Evolutionary conservation across 2,329 filamentous ascomycete genomes (phyloP).

Genomic region (Chaetomium olivaceum): DNA sequence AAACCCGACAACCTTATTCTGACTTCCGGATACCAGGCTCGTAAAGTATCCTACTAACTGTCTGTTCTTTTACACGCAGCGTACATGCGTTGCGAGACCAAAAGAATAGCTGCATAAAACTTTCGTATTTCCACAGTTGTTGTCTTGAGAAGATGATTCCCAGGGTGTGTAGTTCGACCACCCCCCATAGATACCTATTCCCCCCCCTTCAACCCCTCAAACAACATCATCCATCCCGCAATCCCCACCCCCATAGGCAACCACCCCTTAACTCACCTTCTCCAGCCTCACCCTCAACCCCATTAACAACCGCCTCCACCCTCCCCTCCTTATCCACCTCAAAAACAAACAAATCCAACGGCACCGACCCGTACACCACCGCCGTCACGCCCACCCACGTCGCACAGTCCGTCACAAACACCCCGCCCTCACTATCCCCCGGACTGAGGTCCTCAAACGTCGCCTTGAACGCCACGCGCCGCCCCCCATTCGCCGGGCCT

Average conservation of each 20-base stretch:
- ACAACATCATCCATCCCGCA: background rate
- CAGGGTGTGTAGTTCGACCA: too few relatives aligned
- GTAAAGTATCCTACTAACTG: too few relatives aligned
- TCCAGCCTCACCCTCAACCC: slow-evolving; percentile 33
- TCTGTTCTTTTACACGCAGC: too few relatives aligned
- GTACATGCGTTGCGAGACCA: too few relatives aligned
- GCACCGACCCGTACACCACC: slow-evolving; percentile 31
- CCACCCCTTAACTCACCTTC: slow-evolving; percentile 20
- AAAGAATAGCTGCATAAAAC: too few relatives aligned
- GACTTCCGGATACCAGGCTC: too few relatives aligned
- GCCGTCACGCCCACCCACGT: slow-evolving; percentile 33
- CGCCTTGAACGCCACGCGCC: slow-evolving; percentile 39
- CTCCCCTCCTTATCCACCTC: slow-evolving; percentile 30
- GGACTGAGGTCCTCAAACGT: slow-evolving; percentile 37
- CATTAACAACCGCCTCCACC: slow-evolving; percentile 32
- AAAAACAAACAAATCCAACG: slow-evolving; percentile 36
- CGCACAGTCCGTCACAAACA: slow-evolving; percentile 31
- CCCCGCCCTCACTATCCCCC: slow-evolving; percentile 5
- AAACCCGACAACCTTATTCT: too few relatives aligned
- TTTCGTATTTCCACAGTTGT: too few relatives aligned
- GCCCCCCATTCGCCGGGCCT: slow-evolving; percentile 31
- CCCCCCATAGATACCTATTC: too few relatives aligned
- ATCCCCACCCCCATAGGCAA: background rate
- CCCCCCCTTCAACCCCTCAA: too few relatives aligned
- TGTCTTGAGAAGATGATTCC: background rate